Percentiles rank a stretch among this genome's conserved stretches.
phyloP scores from a whole-genome alignment of 2,329 filamentous ascomycete genomes.

The Alternaria dauci region DNA sequence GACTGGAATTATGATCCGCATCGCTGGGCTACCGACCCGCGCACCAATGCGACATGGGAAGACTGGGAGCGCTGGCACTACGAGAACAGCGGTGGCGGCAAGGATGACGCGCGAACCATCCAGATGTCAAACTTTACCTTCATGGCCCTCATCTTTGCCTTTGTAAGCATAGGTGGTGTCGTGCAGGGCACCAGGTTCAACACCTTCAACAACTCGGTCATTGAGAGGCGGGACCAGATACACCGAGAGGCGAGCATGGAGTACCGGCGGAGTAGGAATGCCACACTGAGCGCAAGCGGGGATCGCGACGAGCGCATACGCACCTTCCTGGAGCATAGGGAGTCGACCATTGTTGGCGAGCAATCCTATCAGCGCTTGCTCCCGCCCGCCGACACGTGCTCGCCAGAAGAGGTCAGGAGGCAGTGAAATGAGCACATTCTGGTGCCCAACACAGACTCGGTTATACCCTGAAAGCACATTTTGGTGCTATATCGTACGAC shows the following conservation, averaged over 20 bases:
- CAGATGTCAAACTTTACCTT: conserved; percentile 85
- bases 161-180: conserved; percentile 74
- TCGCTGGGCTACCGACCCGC: conserved; percentile 54
- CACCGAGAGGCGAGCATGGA: conserved; percentile 72
- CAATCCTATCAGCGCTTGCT: conserved; percentile 57
- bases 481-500: conserved; percentile 17
- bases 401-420: conserved; percentile 53
- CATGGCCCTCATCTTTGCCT: conserved; percentile 72
- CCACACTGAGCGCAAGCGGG: conserved; percentile 56
- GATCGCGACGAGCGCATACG: conserved; percentile 69
- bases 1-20: conserved; percentile 38
- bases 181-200: conserved; percentile 76
- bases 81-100: conserved; percentile 36
- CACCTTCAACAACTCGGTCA: conserved; percentile 66
- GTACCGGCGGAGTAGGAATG: conserved; percentile 63
- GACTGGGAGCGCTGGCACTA: conserved; percentile 78
- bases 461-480: conserved; percentile 18
- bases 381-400: conserved; percentile 56
- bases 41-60: conserved; percentile 92
- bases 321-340: conserved; percentile 71
- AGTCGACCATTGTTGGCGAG: conserved; percentile 52
- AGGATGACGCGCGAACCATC: conserved; percentile 57
- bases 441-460: conserved; percentile 11
- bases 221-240: conserved; percentile 72
- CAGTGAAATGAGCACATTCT: conserved; percentile 29